Conservation (phyloP, 768 basidiomycete species). For the Phaeotremella fagi region DNA sequence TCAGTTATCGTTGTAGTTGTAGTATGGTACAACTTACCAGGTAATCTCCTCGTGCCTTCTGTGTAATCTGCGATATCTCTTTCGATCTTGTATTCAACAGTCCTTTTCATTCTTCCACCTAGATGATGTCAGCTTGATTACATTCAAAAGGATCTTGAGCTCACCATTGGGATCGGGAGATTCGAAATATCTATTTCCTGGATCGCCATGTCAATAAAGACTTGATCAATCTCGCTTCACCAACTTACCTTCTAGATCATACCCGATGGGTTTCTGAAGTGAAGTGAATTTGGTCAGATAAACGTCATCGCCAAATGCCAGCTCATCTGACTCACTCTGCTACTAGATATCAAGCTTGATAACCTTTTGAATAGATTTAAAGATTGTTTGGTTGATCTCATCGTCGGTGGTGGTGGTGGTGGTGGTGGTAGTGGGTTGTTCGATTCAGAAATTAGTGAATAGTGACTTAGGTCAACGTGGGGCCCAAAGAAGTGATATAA, state of each 20-base stretch:
- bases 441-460: too few species aligned
- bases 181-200: constrained; percentile 39
- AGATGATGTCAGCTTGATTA: too few species aligned
- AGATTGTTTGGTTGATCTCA: not conserved
- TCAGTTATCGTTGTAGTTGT: not conserved
- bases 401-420: not conserved
- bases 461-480: too few species aligned
- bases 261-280: constrained; percentile 16
- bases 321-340: too few species aligned
- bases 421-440: too few species aligned
- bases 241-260: constrained; percentile 31
- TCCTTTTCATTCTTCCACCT: constrained; percentile 34
- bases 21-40: constrained; percentile 20
- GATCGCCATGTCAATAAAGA: not conserved
- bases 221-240: not conserved
- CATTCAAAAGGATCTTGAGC: too few species aligned
- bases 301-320: not conserved
- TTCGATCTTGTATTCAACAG: constrained; percentile 33
- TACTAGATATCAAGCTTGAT: too few species aligned
- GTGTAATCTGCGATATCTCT: constrained; percentile 38
- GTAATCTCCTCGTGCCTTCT: constrained; percentile 19
- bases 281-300: not conserved
- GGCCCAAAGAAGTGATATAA: too few species aligned
- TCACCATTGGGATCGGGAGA: constrained; percentile 24
- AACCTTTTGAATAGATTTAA: not conserved